Conservation (phyloP, 1,139 yeast species). For the Pneumocystis sp. region DNA sequence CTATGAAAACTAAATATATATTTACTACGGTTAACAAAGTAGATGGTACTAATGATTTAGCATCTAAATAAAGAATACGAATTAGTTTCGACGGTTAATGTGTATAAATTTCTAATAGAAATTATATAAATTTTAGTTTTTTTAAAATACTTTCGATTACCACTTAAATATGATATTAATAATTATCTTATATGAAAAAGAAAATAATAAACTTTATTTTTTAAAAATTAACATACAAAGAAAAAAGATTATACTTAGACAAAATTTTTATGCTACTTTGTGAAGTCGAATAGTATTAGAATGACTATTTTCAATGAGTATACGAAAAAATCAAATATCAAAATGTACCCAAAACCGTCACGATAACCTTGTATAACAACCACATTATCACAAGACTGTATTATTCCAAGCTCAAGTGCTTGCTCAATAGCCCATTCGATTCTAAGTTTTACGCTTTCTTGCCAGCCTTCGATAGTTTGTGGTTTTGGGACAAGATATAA, state of each 20-base stretch:
- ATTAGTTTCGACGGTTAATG: too few relatives aligned
- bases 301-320: background rate
- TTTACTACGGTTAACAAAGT: too few relatives aligned
- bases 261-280: background rate
- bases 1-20: too few relatives aligned
- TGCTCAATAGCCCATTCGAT: constrained; percentile 85
- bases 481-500: constrained; percentile 54
- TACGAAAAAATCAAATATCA: background rate
- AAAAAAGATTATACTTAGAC: background rate
- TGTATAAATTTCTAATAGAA: too few relatives aligned
- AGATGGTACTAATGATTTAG: too few relatives aligned
- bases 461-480: constrained; percentile 57
- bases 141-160: too few relatives aligned
- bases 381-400: constrained; percentile 74
- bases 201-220: background rate
- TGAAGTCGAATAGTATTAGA: background rate
- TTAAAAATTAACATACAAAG: background rate
- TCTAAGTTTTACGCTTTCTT: constrained; percentile 89
- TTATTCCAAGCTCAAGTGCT: constrained; percentile 76
- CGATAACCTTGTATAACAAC: constrained; percentile 98
- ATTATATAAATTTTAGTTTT: too few relatives aligned
- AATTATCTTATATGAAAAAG: too few relatives aligned
- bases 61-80: too few relatives aligned
- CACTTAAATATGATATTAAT: too few relatives aligned
- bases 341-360: constrained; percentile 66